phyloP scores from a whole-genome alignment of 371 early-diverging fungal species.

The Mortierella polycephala region DNA sequence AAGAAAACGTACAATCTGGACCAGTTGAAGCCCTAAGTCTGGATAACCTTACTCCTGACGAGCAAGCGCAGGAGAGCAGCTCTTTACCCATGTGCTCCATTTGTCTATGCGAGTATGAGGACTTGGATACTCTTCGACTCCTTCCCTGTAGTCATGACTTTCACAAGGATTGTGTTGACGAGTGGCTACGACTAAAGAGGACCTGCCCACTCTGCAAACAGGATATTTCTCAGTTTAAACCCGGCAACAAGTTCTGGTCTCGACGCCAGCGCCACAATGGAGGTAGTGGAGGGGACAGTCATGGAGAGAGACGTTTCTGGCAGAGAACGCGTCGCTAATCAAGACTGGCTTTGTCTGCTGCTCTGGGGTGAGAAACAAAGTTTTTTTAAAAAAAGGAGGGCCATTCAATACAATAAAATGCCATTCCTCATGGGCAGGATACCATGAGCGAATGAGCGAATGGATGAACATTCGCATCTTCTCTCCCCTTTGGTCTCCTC shows the following conservation, averaged over 20 bases:
- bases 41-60: conserved; percentile 9
- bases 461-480: too few species aligned
- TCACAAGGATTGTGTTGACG: conserved; percentile 88
- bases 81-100: conserved; percentile 61
- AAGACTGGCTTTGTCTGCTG: too few species aligned
- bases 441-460: too few species aligned
- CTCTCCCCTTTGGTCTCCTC: too few species aligned
- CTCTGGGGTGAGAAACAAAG: too few species aligned
- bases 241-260: conserved; percentile 19
- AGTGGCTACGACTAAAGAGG: conserved; percentile 69
- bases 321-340: background rate
- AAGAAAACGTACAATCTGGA: too few species aligned
- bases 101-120: conserved; percentile 73
- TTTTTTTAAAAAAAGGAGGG: too few species aligned
- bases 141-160: conserved; percentile 83
- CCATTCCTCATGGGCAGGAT: too few species aligned
- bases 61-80: background rate
- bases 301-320: conserved; percentile 1
- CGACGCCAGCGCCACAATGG: conserved; percentile 16
- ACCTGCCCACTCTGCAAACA: conserved; percentile 58
- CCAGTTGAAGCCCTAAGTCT: too few species aligned
- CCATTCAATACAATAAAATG: too few species aligned
- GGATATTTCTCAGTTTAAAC: conserved; percentile 29
- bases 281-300: conserved; percentile 3
- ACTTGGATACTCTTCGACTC: conserved; percentile 67